Conservation (phyloP, 2,329 filamentous ascomycete species). For the Penicillium janthinellum region DNA sequence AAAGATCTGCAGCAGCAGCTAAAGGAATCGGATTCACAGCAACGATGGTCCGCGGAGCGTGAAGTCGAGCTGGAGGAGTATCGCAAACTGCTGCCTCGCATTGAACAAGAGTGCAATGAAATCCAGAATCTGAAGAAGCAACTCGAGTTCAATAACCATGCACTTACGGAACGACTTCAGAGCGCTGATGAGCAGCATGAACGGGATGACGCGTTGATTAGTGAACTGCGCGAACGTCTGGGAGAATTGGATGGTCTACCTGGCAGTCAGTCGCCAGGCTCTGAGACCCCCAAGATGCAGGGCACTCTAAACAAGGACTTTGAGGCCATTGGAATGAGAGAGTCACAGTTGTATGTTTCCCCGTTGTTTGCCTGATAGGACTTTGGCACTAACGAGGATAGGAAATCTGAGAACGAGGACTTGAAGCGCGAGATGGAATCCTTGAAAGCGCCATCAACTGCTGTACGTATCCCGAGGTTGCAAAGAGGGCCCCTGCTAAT, state of each 20-base stretch:
- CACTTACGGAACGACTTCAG: conserved; percentile 47
- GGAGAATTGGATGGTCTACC: conserved; percentile 45
- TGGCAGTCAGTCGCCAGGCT: conserved; percentile 42
- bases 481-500: conserved; percentile 14
- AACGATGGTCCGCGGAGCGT: conserved; percentile 43
- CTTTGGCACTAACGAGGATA: conserved; percentile 27
- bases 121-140: conserved; percentile 52
- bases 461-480: conserved; percentile 16
- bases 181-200: conserved; percentile 48
- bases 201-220: conserved; percentile 45
- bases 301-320: conserved; percentile 47
- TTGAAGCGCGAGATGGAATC: conserved; percentile 41
- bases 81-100: conserved; percentile 48
- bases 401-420: conserved; percentile 46
- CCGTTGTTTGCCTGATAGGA: neutral
- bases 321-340: conserved; percentile 43
- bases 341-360: conserved; percentile 42
- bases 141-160: conserved; percentile 52
- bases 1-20: conserved; percentile 50
- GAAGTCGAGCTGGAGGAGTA: conserved; percentile 49
- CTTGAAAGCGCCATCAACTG: conserved; percentile 29
- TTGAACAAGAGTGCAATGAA: conserved; percentile 52
- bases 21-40: conserved; percentile 48
- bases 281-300: conserved; percentile 42
- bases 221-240: conserved; percentile 46